Conservation (phyloP, 2,329 filamentous ascomycete species). For the Talaromyces sp. region DNA sequence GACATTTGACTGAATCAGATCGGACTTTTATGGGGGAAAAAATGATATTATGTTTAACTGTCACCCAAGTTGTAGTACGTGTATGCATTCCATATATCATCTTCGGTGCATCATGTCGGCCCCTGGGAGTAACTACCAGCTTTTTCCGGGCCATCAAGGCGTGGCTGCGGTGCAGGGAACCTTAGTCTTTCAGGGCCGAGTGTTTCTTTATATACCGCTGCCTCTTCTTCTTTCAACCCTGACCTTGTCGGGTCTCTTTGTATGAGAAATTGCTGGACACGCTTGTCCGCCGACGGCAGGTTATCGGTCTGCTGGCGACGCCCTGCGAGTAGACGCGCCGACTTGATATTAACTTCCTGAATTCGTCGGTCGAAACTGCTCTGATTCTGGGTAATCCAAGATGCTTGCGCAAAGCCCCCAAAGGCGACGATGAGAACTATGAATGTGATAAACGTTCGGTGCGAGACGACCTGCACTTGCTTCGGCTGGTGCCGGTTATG, state of each 20-base stretch:
- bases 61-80: neutral
- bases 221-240: constrained; percentile 42
- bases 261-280: constrained; percentile 73
- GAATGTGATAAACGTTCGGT: constrained; percentile 71
- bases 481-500: constrained; percentile 50
- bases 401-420: constrained; percentile 68
- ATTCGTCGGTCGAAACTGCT: constrained; percentile 61
- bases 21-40: neutral
- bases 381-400: constrained; percentile 61
- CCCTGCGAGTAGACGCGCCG: constrained; percentile 53
- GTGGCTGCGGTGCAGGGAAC: neutral
- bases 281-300: constrained; percentile 51
- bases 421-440: constrained; percentile 65
- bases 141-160: neutral
- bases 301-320: constrained; percentile 49
- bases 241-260: constrained; percentile 59
- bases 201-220: constrained; percentile 34
- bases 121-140: neutral
- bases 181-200: constrained; percentile 19
- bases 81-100: neutral
- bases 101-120: neutral
- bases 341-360: constrained; percentile 62
- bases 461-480: constrained; percentile 61
- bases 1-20: neutral
- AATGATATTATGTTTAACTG: neutral